Conservation (phyloP, 2,329 filamentous ascomycete genomes). For the Rasamsonia emersonii region DNA sequence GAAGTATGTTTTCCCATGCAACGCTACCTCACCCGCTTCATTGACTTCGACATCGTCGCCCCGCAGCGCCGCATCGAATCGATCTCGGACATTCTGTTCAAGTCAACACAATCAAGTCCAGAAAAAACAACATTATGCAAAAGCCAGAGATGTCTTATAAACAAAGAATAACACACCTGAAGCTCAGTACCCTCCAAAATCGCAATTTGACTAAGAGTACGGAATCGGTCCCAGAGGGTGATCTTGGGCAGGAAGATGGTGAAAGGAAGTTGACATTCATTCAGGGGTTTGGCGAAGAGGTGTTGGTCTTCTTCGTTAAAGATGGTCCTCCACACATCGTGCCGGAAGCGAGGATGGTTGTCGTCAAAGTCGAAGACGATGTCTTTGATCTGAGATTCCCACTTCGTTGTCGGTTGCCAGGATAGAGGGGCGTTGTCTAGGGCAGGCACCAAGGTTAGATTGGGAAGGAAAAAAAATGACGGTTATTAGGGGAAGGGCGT, state of each 20-base stretch:
- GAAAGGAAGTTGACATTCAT: conserved; percentile 49
- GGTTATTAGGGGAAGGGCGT: conserved; percentile 7
- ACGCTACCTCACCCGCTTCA: conserved; percentile 51
- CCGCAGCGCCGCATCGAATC: conserved; percentile 48
- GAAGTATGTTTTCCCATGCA: conserved; percentile 57
- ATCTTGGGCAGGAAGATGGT: conserved; percentile 51
- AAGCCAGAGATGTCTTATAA: too few species aligned
- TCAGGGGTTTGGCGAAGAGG: conserved; percentile 55
- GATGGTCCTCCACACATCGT: conserved; percentile 55
- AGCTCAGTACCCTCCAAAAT: conserved; percentile 46
- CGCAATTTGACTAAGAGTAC: conserved; percentile 60
- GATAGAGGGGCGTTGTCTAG: conserved; percentile 55
- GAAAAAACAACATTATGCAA: not conserved
- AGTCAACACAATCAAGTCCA: not conserved
- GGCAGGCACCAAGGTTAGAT: too few species aligned
- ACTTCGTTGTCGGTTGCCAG: conserved; percentile 49
- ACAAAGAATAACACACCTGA: conserved; percentile 31
- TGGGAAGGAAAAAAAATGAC: too few species aligned
- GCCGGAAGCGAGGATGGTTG: conserved; percentile 55
- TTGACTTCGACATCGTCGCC: conserved; percentile 48
- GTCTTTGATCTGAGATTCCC: conserved; percentile 56
- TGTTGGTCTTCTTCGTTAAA: conserved; percentile 53
- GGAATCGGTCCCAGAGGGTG: conserved; percentile 54
- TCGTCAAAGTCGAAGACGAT: conserved; percentile 50
- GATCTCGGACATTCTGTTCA: conserved; percentile 37